Base-by-base conservation (phyloP, 768 basidiomycete genomes). In the Punctularia strigosozonata region DNA sequence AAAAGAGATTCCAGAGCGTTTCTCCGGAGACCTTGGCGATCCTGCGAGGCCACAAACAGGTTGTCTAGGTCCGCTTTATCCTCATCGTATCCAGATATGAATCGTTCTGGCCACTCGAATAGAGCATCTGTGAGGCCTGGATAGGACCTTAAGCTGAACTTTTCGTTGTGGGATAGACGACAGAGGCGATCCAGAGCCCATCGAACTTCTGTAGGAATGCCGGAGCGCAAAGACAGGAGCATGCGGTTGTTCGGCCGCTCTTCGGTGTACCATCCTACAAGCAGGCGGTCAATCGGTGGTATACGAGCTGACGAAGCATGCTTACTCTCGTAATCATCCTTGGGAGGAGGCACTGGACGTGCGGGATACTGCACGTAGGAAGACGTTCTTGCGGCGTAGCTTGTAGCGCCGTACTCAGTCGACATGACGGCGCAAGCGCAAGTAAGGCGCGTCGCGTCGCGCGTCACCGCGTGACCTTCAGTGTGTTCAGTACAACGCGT, bases 131-230 rank as follows among this genome's bases (percentile, higher is more conserved):
- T 74, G 30, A 92, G 65, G 6, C 88, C 88, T 0, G 86, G 81
- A 37, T 86, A 77, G 24, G 66, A 63, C 26, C 66, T 68, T 41
- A 97, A 68, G 40, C 73, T 54, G 57, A 94, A 87, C 37, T 76
- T 65, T 37, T 91, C 88, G 48, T 85, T 82, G 47, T 71, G 70
- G 48, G 77, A 80, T n/a, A 87, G 66, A 15, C 85, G 74, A 44
- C 82, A 77, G 7, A 98, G 71, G 35, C 85, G 78, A 48, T 89
- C 82, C 26, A 99, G 71, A 15, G 91, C 86, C 85, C 89, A 97
- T 40, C 77, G 76, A 40, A 91, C 69, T 52, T 98, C 94, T 6
- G 73, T 59, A 38, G 77, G 68, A 34, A 98, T 80, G 4, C 78
- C 82, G 12, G 88, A 97, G 19, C 78, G 74, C 30, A 98, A 61